Evolutionary conservation across 148 eudicot species (phyloP).

Genomic region (Gaultheria prostrata): DNA sequence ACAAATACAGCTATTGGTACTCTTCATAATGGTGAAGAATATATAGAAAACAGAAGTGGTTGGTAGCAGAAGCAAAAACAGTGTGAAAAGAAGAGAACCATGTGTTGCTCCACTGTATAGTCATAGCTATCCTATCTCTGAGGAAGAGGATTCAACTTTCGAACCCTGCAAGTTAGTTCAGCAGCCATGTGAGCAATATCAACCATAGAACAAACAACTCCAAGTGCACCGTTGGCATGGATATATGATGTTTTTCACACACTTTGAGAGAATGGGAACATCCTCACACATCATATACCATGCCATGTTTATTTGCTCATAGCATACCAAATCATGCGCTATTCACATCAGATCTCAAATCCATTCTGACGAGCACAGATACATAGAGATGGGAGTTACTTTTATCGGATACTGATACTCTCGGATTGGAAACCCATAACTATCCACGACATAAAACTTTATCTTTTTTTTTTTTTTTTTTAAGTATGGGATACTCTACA

Average conservation of each 20-base stretch:
- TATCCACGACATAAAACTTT: no score
- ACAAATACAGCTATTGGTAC: conserved; percentile 40
- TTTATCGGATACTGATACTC: no score
- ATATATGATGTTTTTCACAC: no score
- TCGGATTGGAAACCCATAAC: no score
- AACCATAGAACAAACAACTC: neutral
- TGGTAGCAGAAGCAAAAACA: conserved; percentile 77
- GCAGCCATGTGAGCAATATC: conserved; percentile 19
- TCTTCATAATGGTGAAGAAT: conserved; percentile 72
- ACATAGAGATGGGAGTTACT: no score
- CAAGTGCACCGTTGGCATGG: no score
- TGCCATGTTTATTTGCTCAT: neutral
- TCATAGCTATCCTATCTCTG: conserved; percentile 93
- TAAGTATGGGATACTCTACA: no score
- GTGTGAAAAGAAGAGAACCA: conserved; percentile 92
- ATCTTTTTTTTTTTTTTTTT: no score
- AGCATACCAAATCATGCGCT: neutral
- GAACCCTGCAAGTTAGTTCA: conserved; percentile 61
- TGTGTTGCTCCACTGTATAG: conserved; percentile 89
- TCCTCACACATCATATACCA: neutral
- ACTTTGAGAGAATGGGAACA: no score
- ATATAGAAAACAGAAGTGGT: conserved; percentile 91
- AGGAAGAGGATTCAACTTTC: conserved; percentile 90
- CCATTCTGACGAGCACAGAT: no score
- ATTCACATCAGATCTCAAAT: no score